phyloP scores from a whole-genome alignment of 2,329 filamentous ascomycete genomes.

The Xylariomycetidae sp. region DNA sequence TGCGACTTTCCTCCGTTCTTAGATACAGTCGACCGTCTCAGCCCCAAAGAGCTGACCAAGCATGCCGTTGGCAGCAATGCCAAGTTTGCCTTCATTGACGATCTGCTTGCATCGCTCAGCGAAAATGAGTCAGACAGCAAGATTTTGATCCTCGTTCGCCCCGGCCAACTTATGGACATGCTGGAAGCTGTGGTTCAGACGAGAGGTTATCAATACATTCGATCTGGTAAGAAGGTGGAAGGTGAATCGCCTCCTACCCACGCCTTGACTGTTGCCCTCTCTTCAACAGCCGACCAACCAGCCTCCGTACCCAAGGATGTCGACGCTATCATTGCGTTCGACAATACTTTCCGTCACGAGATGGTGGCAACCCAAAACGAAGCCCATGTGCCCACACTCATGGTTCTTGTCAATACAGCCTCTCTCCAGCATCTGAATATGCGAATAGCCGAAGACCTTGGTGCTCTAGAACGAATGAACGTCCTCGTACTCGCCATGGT shows the following conservation, averaged over 20 bases:
- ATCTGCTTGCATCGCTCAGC: constrained; percentile 45
- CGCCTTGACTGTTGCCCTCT: constrained; percentile 36
- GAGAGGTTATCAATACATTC: constrained; percentile 29
- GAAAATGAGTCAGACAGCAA: constrained; percentile 35
- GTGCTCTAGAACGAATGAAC: constrained; percentile 44
- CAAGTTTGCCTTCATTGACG: constrained; percentile 56
- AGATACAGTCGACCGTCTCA: constrained; percentile 39
- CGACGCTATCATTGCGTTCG: constrained; percentile 51
- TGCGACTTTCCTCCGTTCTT: constrained; percentile 54
- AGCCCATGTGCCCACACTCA: constrained; percentile 34
- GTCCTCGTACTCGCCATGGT: constrained; percentile 32
- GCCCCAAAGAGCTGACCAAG: constrained; percentile 41
- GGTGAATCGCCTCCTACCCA: constrained; percentile 10
- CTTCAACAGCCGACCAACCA: constrained; percentile 33
- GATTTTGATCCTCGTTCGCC: constrained; percentile 50
- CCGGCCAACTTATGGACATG: constrained; percentile 45
- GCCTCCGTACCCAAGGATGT: constrained; percentile 34
- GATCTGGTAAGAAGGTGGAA: constrained; percentile 16
- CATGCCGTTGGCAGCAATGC: constrained; percentile 53
- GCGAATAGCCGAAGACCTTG: constrained; percentile 34
- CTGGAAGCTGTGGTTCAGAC: constrained; percentile 44
- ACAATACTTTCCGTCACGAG: constrained; percentile 41
- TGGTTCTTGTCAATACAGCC: constrained; percentile 45
- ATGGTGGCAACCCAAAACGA: constrained; percentile 22
- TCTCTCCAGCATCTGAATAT: constrained; percentile 54